phyloP scores from a whole-genome alignment of 75 land plant species.

The Cupressus sempervirens region DNA sequence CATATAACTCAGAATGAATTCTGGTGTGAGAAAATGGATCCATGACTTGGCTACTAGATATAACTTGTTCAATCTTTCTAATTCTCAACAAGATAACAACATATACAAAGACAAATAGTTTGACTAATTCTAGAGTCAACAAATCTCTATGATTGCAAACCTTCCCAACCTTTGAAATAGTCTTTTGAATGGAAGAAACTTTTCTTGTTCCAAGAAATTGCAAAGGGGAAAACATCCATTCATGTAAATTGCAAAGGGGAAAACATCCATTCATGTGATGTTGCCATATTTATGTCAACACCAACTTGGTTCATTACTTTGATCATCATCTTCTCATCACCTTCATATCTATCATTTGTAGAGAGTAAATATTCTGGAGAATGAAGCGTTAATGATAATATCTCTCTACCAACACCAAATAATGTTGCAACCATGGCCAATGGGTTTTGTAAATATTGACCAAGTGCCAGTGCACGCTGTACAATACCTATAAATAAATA shows the following conservation, averaged over 20 bases:
- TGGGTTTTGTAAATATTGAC: conserved; percentile 91
- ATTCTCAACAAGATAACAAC: conserved; percentile 81
- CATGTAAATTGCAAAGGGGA: conserved; percentile 88
- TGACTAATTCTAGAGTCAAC: conserved; percentile 52
- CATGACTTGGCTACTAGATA: conserved; percentile 59
- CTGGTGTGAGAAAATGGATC: conserved; percentile 91
- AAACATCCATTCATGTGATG: conserved; percentile 92
- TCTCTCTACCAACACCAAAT: conserved; percentile 86
- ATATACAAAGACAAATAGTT: conserved; percentile 72
- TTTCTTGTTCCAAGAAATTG: conserved; percentile 96
- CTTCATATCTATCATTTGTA: conserved; percentile 79
- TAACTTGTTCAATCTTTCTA: conserved; percentile 75
- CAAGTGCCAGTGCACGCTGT: conserved; percentile 88
- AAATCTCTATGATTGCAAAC: conserved; percentile 74
- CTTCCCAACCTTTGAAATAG: conserved; percentile 65
- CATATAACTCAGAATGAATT: conserved; percentile 91
- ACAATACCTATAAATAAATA: conserved; percentile 62
- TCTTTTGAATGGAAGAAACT: conserved; percentile 73
- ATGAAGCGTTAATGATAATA: conserved; percentile 80
- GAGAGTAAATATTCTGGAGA: conserved; percentile 58
- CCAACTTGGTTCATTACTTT: conserved; percentile 92
- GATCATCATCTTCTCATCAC: conserved; percentile 84
- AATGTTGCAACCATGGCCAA: conserved; percentile 87
- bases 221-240: no score
- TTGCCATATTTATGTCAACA: conserved; percentile 76